Base-by-base conservation (phyloP, 2,329 filamentous ascomycete genomes). In the Cytospora chrysosperma region DNA sequence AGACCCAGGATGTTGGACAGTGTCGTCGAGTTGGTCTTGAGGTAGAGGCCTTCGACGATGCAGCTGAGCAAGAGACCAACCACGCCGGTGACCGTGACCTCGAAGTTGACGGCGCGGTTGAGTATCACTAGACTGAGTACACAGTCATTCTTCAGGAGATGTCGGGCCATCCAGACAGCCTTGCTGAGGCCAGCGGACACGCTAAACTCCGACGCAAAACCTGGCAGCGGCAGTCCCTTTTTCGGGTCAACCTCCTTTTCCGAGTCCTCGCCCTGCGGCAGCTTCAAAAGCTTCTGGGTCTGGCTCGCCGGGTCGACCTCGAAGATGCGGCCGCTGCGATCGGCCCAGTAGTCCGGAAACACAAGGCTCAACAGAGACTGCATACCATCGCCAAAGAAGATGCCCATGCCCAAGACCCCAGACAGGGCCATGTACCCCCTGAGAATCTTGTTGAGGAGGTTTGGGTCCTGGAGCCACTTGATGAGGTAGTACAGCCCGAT, bases 1-100 rank as follows among this genome's bases (percentile, higher is more conserved):
- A 94, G 92, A 0, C 92, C 93, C 70, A 97, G 84, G 40, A 96
- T 78, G 72, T 98, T 98, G 53, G 92, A 94, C 43, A 97, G 76
- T 69, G 86, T 68, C 0, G 75, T 72, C 59, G 80, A 81, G 1
- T 75, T 73, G 1, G 78, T 91, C 76, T 88, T 89, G 70, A 91
- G 88, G 75, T 93, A 94, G 8, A 81, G 74, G 24, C 88, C 78
- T 1, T 83, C 80, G 8, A 83, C 81, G 19, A 78, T 74, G 12
- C 88, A 70, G 1, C 86, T 83, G 56, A 85, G 68, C 21, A 88
- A 52, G 37, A 85, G 70, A 1, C 86, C 85, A 24, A 88, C 69
- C 34, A 88, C 75, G 55, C 84, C 82, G 65, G 85, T 82, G 64
- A 89, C 76, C 63, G 80, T 85, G 65, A 88, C 71, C 40, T 81